Evolutionary conservation across 2,329 filamentous ascomycete species (phyloP).

Genomic region (Arthroderma sp.): DNA sequence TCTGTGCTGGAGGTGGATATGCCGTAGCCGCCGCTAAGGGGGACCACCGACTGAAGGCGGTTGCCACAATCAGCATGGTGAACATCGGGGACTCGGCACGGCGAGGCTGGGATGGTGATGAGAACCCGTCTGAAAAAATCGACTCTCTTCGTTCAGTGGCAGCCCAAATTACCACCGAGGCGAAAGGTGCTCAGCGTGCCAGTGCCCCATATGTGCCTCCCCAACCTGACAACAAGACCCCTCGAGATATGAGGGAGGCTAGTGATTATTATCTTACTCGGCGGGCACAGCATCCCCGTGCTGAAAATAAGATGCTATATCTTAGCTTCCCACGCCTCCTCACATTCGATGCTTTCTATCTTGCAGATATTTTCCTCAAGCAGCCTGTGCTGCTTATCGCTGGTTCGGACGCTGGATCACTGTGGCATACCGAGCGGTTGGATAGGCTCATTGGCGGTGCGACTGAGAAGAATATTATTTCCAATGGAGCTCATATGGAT

Average conservation of each 20-base stretch:
- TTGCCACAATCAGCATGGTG: conserved; percentile 21
- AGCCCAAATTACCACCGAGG: background rate
- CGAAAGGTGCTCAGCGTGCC: background rate
- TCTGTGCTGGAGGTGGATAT: conserved; percentile 28
- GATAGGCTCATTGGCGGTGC: conserved; percentile 11
- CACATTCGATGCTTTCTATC: conserved; percentile 16
- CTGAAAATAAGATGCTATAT: conserved; percentile 11
- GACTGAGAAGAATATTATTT: conserved; percentile 20
- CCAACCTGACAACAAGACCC: background rate
- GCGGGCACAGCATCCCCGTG: conserved; percentile 12
- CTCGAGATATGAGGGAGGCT: background rate
- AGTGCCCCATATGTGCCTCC: background rate
- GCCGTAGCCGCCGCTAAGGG: conserved; percentile 22
- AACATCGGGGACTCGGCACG: conserved; percentile 17
- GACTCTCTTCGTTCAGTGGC: background rate
- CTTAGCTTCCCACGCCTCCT: conserved; percentile 15
- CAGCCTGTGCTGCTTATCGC: conserved; percentile 12
- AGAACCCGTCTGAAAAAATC: background rate
- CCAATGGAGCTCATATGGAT: conserved; percentile 18
- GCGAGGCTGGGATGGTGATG: background rate
- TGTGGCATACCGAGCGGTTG: conserved; percentile 5
- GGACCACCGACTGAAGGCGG: conserved; percentile 27
- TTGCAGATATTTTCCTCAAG: conserved; percentile 13
- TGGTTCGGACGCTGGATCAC: conserved; percentile 1
- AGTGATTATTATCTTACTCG: conserved; percentile 15